Evolutionary conservation across 805 yeast species (phyloP), one percentile per base, ranked within the genome.

Genomic region (Saccharomycopsis sp.): DNA sequence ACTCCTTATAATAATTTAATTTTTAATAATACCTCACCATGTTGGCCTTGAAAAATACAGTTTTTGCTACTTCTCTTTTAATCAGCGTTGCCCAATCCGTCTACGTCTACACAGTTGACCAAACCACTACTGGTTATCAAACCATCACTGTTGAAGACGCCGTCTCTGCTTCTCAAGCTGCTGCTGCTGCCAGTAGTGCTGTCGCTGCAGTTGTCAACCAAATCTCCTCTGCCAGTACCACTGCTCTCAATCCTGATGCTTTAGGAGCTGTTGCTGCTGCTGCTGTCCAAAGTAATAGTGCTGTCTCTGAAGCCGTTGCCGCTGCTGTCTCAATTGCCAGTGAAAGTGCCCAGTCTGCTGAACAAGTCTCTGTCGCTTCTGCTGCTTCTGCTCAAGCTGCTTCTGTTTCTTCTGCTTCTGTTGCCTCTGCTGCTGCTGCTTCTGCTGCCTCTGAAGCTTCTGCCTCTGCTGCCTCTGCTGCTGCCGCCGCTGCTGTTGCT

Each of bases 261-360:
- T 36, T 30, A 20, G 15, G 34, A 21, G 39, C 30, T n/a, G 15
- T 37, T 17, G 42, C 39, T 23, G 15, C 39, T 31, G 39, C n/a
- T 25, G 40, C 43, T 36, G 26, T 23, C 10, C 26, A 23, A 23
- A 23, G 26, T 23, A 23, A 23, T 10, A 10, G 10, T 23, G n/a
- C n/a, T n/a, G n/a, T n/a, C n/a, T 23, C 31, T 12, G 39, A 45
- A 32, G 48, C 54, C 31, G 51, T 48, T 46, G 43, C 54, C 35
- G 46, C 47, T 29, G 59, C 61, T 48, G 62, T 65, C 48, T 45
- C 39, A n/a, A 36, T 42, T 37, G 39, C 36, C 14, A n/a, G n/a
- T n/a, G n/a, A n/a, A n/a, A n/a, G n/a, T n/a, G n/a, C n/a, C n/a
- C n/a, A n/a, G n/a, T n/a, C n/a, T n/a, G n/a, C n/a, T n/a, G n/a